Evolutionary conservation across 176 grass and related monocot species (phyloP).

Genomic region (Oryza longistaminata): DNA sequence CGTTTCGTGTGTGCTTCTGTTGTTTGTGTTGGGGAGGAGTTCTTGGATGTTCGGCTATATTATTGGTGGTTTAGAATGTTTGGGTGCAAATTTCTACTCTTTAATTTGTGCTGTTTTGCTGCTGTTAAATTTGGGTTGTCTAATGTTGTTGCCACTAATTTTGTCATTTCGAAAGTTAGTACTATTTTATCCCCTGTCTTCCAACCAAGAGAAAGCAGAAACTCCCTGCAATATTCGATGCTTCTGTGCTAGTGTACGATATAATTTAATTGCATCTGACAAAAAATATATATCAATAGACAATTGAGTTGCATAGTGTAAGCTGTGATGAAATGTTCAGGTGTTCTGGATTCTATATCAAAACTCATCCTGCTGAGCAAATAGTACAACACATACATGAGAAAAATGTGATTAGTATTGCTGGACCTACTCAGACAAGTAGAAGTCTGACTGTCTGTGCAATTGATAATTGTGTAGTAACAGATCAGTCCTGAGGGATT

Average conservation of each 20-base stretch:
- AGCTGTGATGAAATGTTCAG: neutral
- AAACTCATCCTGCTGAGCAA: neutral
- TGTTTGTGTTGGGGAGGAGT: neutral
- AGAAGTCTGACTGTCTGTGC: neutral
- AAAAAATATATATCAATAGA: neutral
- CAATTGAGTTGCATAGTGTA: neutral
- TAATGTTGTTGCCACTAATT: neutral
- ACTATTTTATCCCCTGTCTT: neutral
- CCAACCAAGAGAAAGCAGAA: neutral
- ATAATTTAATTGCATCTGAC: neutral
- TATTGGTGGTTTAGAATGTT: neutral
- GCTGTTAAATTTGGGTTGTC: neutral
- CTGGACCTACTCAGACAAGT: neutral
- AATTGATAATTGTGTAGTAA: neutral
- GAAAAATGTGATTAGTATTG: neutral
- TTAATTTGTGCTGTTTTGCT: neutral
- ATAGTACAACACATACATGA: neutral
- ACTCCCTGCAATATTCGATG: neutral
- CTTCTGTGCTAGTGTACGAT: neutral
- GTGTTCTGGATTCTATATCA: neutral
- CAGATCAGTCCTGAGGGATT: neutral
- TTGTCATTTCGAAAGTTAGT: neutral
- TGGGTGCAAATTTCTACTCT: neutral
- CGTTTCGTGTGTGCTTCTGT: neutral
- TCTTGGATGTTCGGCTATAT: neutral